Base-by-base conservation (phyloP, 768 basidiomycete species). In the Auriculariales sp. region DNA sequence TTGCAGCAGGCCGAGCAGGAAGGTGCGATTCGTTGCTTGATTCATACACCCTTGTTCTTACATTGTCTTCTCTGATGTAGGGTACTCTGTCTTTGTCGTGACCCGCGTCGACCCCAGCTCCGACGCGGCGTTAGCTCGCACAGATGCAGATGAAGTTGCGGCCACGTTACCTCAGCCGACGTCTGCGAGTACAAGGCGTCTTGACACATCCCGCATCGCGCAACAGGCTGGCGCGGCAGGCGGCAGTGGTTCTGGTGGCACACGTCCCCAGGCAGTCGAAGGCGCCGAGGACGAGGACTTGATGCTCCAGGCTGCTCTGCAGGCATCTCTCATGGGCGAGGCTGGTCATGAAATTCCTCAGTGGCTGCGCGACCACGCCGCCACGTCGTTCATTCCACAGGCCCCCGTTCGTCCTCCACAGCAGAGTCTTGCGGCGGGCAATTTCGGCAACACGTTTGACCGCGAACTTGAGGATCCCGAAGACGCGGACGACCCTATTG, bases 1-100 rank as follows among this genome's bases (percentile, higher is more conserved):
- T 65, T 95, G 31, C 79, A 88, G 52, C 87, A 93, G 64, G 83
- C 90, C 17, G 91, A 93, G 60, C 62, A 71, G 22, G 87, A 92
- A 62, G 92, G 91, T 79, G 61, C 54, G 67, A 59, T 47, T 32
- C 34, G n/a, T n/a, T n/a, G n/a, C n/a, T n/a, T 7, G 15, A 36
- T 17, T 36, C 35, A 19, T 36, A 51, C 17, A 14, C 14, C 11
- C 22, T 39, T 24, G 33, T 49, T 46, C 46, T 50, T 48, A 56
- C 12, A 53, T 35, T 48, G 17, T 24, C 28, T 39, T 25, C n/a
- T 4, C 39, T 14, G 42, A 12, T 25, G n/a, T 54, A 91, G 88
- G 81, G 15, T 91, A 83, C 63, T 90, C 81, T 19, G 78, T 83
- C 15, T 88, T 94, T 60, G 85, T 72, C 4, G 80, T 93, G 2